Evolutionary conservation across 1,284 basidiomycete genomes (phyloP).

Genomic region (Marasmius fiardii): DNA sequence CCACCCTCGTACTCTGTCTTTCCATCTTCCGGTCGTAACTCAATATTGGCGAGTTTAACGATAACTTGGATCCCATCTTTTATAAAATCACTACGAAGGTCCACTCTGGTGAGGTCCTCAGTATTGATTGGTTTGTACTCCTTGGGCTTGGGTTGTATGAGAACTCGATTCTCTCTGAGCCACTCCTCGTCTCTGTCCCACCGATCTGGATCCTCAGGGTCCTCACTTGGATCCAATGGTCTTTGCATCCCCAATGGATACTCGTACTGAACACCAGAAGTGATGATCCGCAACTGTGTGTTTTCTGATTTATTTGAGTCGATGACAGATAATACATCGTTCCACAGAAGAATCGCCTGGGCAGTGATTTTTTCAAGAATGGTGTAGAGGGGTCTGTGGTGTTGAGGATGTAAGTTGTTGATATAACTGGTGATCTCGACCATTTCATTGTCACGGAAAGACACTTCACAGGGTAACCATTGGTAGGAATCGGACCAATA

Average conservation of each 20-base stretch:
- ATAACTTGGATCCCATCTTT: constrained; percentile 39
- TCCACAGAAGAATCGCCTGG: neutral
- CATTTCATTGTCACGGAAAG: constrained; percentile 19
- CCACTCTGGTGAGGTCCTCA: constrained; percentile 14
- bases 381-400: neutral
- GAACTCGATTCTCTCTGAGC: neutral
- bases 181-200: neutral
- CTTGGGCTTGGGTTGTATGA: neutral
- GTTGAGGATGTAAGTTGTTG: neutral
- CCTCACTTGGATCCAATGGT: neutral
- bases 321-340: constrained; percentile 6
- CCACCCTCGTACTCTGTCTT: constrained; percentile 34
- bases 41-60: constrained; percentile 48
- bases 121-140: neutral
- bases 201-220: neutral
- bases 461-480: neutral
- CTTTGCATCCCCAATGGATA: neutral
- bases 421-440: constrained; percentile 9
- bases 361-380: neutral
- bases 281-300: neutral
- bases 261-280: neutral
- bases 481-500: constrained; percentile 1
- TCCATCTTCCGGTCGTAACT: constrained; percentile 38
- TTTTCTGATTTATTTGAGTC: constrained; percentile 5
- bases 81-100: constrained; percentile 20